phyloP scores from a whole-genome alignment of 2,329 filamentous ascomycete species.

The Pseudogymnoascus sp. region DNA sequence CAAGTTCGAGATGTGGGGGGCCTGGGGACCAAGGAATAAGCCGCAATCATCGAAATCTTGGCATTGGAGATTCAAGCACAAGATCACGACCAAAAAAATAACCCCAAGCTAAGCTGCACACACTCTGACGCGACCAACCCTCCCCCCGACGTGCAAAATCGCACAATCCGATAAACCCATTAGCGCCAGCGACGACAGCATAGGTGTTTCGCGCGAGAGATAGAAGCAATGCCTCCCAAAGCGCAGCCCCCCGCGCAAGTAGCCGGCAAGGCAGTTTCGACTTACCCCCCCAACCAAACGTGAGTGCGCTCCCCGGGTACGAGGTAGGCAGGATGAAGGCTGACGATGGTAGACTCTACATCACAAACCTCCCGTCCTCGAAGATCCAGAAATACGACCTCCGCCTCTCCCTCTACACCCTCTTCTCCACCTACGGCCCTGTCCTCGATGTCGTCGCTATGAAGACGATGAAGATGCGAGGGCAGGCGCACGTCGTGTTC shows the following conservation, averaged over 20 bases:
- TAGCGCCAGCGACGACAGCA: neutral
- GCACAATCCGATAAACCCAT: slow-evolving; percentile 6
- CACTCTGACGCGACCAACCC: neutral
- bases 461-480: slow-evolving; percentile 86
- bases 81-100: slow-evolving; percentile 1
- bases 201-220: slow-evolving; percentile 4
- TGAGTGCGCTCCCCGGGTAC: slow-evolving; percentile 34
- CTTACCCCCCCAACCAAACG: slow-evolving; percentile 66
- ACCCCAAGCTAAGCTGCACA: neutral
- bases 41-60: slow-evolving; percentile 11
- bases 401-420: slow-evolving; percentile 77
- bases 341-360: slow-evolving; percentile 58
- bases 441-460: slow-evolving; percentile 87
- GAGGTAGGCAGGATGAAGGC: slow-evolving; percentile 7
- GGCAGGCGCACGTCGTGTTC: slow-evolving; percentile 89
- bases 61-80: slow-evolving; percentile 8
- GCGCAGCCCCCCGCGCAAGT: slow-evolving; percentile 31
- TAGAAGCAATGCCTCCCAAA: slow-evolving; percentile 25
- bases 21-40: neutral
- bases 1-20: neutral
- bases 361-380: slow-evolving; percentile 74
- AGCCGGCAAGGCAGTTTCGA: slow-evolving; percentile 37
- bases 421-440: slow-evolving; percentile 89
- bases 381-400: slow-evolving; percentile 88
- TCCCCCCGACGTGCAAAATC: neutral